Conservation (phyloP, 441 rosid species). For the Metrosideros polymorpha region DNA sequence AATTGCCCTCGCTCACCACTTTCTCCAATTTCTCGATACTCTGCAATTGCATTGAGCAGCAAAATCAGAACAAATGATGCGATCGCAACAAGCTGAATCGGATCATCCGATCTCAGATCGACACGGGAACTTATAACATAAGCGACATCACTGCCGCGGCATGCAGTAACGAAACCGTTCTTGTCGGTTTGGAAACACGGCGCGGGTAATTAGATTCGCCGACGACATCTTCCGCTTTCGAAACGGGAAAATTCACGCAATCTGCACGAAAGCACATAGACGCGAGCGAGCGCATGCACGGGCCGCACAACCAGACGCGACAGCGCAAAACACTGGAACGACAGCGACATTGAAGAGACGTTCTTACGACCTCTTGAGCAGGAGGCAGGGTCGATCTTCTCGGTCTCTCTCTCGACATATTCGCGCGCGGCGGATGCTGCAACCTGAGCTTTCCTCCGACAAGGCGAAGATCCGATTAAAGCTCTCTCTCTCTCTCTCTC, state of each 20-base stretch:
- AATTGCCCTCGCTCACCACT: constrained; percentile 62
- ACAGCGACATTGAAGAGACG: neutral
- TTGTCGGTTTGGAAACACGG: neutral
- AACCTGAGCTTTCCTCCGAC: neutral
- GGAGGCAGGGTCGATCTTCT: constrained; percentile 55
- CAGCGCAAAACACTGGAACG: neutral
- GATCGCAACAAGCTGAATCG: neutral
- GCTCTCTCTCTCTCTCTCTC: neutral
- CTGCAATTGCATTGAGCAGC: constrained; percentile 22
- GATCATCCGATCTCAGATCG: neutral
- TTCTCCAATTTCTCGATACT: constrained; percentile 77
- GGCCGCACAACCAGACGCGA: neutral
- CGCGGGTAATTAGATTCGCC: neutral
- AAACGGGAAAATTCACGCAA: neutral
- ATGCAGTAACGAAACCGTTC: neutral
- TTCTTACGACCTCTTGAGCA: constrained; percentile 50
- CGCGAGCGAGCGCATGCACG: neutral
- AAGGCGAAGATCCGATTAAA: neutral
- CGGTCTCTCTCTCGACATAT: constrained; percentile 63
- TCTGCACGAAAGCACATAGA: neutral
- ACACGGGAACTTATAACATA: neutral
- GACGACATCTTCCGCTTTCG: neutral
- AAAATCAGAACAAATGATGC: neutral
- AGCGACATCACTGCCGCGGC: neutral
- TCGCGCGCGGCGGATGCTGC: neutral